Evolutionary conservation across 352 stramenopile genomes (phyloP), one percentile per base, ranked within the genome.

Genomic region (Pythium periplocum): DNA sequence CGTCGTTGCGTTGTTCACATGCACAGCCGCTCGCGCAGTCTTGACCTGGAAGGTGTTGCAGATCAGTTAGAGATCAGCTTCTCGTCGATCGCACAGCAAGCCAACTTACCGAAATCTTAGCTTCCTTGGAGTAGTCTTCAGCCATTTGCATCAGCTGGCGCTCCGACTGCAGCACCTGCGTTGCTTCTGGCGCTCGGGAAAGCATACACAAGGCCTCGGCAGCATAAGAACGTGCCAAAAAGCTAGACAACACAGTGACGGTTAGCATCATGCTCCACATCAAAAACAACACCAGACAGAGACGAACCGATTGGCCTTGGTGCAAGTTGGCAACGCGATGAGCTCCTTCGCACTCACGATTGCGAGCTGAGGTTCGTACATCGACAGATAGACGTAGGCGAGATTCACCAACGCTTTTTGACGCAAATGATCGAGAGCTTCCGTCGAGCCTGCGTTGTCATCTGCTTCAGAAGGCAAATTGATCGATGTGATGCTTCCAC

Each of bases 121-220:
- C 78, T 69, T 95, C 82, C 11, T 69, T 71, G 4, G 80, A 78
- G 53, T 95, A 95, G 17, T 87, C 74, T 43, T 93, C 84, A 1
- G 84, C 82, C 66, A 87, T 74, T 4, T 67, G 63, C 63, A 93
- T 77, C 51, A 95, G 63, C 34, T 92, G 74, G 39, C 72, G 75
- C 49, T 90, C 78, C 12, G 75, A 75, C 59, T 95, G 83, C 33
- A 95, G 65, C 35, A 69, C 59, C 45, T 87, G 64, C 1, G 82
- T 87, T 11, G 87, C 89, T 62, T 96, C 86, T 26, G 70, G 61
- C 4, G 89, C 86, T 45, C 85, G 75, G 39, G 85, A 95, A 17
- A 96, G 68, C 73, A 96, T 87, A 53, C 81, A 93, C 60, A 97
- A 57, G 9, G 89, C 89, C 64, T 97, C 89, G 0, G 89, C 87